phyloP scores from a whole-genome alignment of 768 basidiomycete genomes.

The Epithele typhae region DNA sequence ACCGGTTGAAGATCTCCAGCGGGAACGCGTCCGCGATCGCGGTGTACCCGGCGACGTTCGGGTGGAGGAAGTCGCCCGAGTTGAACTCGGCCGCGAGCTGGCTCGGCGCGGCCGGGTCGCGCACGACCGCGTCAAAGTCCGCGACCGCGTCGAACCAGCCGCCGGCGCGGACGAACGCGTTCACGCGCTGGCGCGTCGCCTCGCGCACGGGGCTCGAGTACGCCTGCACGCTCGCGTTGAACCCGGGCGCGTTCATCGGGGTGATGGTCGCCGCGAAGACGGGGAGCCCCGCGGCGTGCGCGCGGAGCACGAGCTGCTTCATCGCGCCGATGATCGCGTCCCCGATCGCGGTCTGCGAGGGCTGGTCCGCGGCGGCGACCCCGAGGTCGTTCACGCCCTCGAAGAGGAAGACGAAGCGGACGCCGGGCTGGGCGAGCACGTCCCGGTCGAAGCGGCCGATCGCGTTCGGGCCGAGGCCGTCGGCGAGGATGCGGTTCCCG shows the following conservation, averaged over 20 bases:
- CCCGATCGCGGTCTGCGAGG: conserved; percentile 34
- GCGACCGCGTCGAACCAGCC: conserved; percentile 42
- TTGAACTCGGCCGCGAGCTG: conserved; percentile 35
- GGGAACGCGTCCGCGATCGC: conserved; percentile 40
- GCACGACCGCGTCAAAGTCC: conserved; percentile 42
- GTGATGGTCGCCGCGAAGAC: conserved; percentile 50
- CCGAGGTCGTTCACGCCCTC: conserved; percentile 55
- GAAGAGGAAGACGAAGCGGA: conserved; percentile 45
- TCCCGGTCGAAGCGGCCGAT: conserved; percentile 47
- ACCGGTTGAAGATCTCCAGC: conserved; percentile 33
- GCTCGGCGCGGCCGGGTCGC: conserved; percentile 34
- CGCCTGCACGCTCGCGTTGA: conserved; percentile 25
- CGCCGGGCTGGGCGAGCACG: conserved; percentile 43
- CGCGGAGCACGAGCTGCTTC: conserved; percentile 40
- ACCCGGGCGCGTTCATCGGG: conserved; percentile 33
- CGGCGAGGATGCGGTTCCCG: conserved; percentile 47
- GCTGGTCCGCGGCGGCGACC: conserved; percentile 29
- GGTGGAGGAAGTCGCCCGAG: conserved; percentile 46
- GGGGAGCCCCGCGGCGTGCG: conserved; percentile 39
- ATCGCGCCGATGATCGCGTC: conserved; percentile 40
- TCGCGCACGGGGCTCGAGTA: conserved; percentile 38
- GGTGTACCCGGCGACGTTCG: conserved; percentile 42
- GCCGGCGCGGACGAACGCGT: conserved; percentile 39
- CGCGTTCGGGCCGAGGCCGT: conserved; percentile 45
- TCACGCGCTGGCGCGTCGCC: conserved; percentile 37